Evolutionary conservation across 1,284 basidiomycete genomes (phyloP).

Genomic region (Earliella scabrosa): DNA sequence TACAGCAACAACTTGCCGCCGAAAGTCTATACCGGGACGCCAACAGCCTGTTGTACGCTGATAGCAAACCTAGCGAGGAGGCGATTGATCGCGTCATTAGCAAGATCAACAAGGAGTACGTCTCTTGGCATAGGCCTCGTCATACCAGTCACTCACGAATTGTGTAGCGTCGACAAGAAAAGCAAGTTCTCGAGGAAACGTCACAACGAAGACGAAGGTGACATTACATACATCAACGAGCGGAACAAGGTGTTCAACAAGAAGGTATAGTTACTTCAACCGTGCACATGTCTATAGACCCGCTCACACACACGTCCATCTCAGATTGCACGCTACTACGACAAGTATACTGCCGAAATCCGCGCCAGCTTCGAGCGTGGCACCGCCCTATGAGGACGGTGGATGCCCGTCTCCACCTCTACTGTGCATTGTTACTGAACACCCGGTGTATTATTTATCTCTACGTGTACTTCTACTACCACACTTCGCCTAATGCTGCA

Average conservation of each 20-base stretch:
- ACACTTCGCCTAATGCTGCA: no score
- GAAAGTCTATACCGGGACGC: conserved; percentile 90
- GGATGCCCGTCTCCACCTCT: neutral
- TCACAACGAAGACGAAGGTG: conserved; percentile 89
- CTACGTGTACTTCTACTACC: conserved; percentile 3
- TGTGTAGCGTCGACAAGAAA: conserved; percentile 79
- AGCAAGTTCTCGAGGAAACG: conserved; percentile 88
- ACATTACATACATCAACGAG: conserved; percentile 99
- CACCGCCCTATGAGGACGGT: conserved; percentile 72
- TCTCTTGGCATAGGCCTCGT: conserved; percentile 23
- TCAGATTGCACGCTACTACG: conserved; percentile 94
- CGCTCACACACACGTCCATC: conserved; percentile 1
- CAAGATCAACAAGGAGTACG: conserved; percentile 94
- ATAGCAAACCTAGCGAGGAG: conserved; percentile 93
- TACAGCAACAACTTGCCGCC: conserved; percentile 69
- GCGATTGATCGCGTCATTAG: conserved; percentile 91
- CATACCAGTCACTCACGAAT: neutral
- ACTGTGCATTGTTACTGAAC: neutral
- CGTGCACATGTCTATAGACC: neutral
- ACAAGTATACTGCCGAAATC: conserved; percentile 96
- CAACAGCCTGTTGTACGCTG: conserved; percentile 90
- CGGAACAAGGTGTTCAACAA: conserved; percentile 99
- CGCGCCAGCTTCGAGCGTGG: conserved; percentile 95
- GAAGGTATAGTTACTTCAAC: conserved; percentile 61
- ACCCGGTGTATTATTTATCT: conserved; percentile 1